Percentiles rank a stretch among this genome's conserved stretches.
Conservation (phyloP, 768 basidiomycete species). For the Boletus reticulatus region DNA sequence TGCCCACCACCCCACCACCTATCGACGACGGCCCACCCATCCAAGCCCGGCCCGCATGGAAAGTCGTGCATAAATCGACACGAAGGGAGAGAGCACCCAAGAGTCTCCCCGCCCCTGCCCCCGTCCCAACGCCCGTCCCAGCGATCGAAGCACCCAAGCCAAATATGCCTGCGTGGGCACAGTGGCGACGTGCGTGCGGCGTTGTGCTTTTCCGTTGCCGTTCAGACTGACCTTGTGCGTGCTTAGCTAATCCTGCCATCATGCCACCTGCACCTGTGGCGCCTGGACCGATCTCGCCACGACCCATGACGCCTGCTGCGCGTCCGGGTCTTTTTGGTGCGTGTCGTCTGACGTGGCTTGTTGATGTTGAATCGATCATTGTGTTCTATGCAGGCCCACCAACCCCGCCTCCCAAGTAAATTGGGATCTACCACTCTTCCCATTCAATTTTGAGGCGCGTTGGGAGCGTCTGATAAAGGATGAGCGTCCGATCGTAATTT, state of each 20-base stretch:
- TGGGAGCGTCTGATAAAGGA: too few relatives aligned
- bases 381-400: slow-evolving; percentile 35
- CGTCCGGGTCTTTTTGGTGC: slow-evolving; percentile 69
- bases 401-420: slow-evolving; percentile 45
- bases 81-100: slow-evolving; percentile 49
- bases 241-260: slow-evolving; percentile 61
- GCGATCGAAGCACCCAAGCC: slow-evolving; percentile 48
- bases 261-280: slow-evolving; percentile 48
- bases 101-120: slow-evolving; percentile 36
- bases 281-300: slow-evolving; percentile 30
- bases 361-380: not conserved
- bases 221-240: not conserved
- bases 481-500: too few relatives aligned
- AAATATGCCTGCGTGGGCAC: slow-evolving; percentile 74
- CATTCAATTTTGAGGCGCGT: too few relatives aligned
- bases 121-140: slow-evolving; percentile 26
- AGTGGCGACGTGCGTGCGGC: slow-evolving; percentile 66
- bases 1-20: slow-evolving; percentile 43
- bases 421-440: not conserved
- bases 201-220: not conserved
- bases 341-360: not conserved
- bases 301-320: slow-evolving; percentile 45
- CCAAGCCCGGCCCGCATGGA: slow-evolving; percentile 71
- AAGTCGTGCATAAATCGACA: slow-evolving; percentile 64
- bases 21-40: slow-evolving; percentile 44